Evolutionary conservation across 2,329 filamentous ascomycete genomes (phyloP), one percentile per base, ranked within the genome.

Genomic region (Alternaria angustiovoidea): DNA sequence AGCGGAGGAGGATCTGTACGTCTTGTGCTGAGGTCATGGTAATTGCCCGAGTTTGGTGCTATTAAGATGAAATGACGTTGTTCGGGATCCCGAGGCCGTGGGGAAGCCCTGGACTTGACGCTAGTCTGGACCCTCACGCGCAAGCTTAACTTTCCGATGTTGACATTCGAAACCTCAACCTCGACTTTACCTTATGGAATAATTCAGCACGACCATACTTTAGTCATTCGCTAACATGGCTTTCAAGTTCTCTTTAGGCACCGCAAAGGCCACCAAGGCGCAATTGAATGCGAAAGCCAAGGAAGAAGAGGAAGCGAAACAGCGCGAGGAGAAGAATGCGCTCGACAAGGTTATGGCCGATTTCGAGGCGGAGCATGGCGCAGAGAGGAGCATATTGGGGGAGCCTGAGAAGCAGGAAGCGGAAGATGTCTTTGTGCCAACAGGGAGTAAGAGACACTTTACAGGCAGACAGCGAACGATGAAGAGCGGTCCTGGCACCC

Each of bases 1-100:
- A 88, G 12, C 86, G 84, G 34, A 88, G 77, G 14, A 88, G 72
- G 14, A 75, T 67, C 69, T 84, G 82, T 5, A 84, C 66, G 43
- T 82, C 77, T 18, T 70, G 67, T 32, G 74, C 60, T 4, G 71
- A 73, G n/a, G 76, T 57, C 76, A 79, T 79, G 36, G 20, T 61
- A 18, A 24, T 20, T 16, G 26, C 16, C 41, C 18, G 14, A 32
- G 38, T 38, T 24, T 44, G 11, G 22, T 24, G 39, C 24, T 48
- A 8, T 20, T 6, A 22, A 18, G 32, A 11, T 52, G 28, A 34
- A 24, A 57, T 61, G 57, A 57, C 52, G 57, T 63, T 58, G 32
- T 49, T 49, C 0, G 46, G 24, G 46, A 38, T 38, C 14, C 32
- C 20, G 20, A 22, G 46, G 32, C 30, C 46, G 20, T 49, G 32